Evolutionary conservation across 1,284 basidiomycete genomes (phyloP).

Genomic region (Moniliophthora roreri): DNA sequence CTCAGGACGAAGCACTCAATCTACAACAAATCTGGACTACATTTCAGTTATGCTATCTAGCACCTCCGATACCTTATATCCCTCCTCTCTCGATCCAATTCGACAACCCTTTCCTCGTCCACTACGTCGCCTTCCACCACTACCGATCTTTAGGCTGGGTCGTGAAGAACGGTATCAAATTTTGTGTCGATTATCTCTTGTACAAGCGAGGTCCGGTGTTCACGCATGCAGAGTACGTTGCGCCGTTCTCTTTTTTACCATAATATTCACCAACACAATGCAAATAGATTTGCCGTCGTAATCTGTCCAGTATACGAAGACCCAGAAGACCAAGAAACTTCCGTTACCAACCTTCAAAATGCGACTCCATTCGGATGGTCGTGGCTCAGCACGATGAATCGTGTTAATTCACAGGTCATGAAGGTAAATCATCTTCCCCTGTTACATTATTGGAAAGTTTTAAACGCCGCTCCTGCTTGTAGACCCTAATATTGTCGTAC

Average conservation of each 20-base stretch:
- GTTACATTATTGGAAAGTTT: constrained; percentile 1
- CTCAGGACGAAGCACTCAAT: constrained; percentile 51
- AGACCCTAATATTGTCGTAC: constrained; percentile 90
- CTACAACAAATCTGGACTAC: constrained; percentile 58
- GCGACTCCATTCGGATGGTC: constrained; percentile 84
- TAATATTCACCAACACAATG: constrained; percentile 1
- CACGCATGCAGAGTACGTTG: constrained; percentile 87
- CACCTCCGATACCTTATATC: constrained; percentile 28
- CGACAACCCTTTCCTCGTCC: constrained; percentile 92
- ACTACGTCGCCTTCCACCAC: constrained; percentile 93
- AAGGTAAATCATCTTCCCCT: constrained; percentile 59
- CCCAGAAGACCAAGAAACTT: constrained; percentile 62
- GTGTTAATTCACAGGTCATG: constrained; percentile 96
- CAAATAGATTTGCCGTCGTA: constrained; percentile 81
- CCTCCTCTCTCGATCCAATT: constrained; percentile 41
- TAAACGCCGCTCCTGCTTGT: constrained; percentile 5
- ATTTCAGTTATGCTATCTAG: constrained; percentile 51
- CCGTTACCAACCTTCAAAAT: constrained; percentile 62
- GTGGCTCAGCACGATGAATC: constrained; percentile 96
- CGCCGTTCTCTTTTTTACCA: background rate
- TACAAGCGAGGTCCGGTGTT: constrained; percentile 97
- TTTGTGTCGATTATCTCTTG: constrained; percentile 92
- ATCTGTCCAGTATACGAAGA: constrained; percentile 91
- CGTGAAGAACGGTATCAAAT: constrained; percentile 94
- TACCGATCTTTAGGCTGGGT: constrained; percentile 99